Conservation (phyloP, 305 asterid genomes). For the Fraxinus sp. region DNA sequence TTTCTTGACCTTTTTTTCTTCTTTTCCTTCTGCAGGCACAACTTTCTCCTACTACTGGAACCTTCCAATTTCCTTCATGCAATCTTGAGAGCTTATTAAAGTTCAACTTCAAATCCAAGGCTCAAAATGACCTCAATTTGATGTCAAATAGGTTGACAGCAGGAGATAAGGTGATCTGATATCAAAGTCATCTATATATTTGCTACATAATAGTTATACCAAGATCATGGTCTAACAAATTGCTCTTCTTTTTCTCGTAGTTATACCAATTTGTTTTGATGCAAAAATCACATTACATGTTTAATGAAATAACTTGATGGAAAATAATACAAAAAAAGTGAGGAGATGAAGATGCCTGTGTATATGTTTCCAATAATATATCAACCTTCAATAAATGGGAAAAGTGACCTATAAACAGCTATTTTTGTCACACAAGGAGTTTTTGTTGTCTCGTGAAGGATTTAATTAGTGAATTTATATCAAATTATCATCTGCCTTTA, state of each 20-base stretch:
- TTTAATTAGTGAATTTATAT: not conserved
- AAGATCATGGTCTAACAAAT: not conserved
- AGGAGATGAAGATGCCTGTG: not conserved
- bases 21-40: conserved; percentile 27
- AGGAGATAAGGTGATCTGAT: conserved; percentile 31
- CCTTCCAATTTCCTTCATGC: conserved; percentile 34
- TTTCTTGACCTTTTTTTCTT: not conserved
- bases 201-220: not conserved
- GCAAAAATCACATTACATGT: not conserved
- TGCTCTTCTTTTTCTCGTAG: not conserved
- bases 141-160: conserved; percentile 14
- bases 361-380: not conserved
- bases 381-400: not conserved
- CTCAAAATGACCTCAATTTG: conserved; percentile 21
- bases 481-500: not conserved
- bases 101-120: conserved; percentile 2
- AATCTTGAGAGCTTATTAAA: conserved; percentile 26
- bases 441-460: not conserved
- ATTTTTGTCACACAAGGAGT: not conserved
- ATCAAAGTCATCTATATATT: not conserved
- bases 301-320: not conserved
- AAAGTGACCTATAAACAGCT: not conserved
- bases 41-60: conserved; percentile 65
- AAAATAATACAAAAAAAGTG: not conserved
- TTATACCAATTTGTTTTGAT: not conserved